Evolutionary conservation across 257 asterid species (phyloP).

Genomic region (Fraxinus cuspidata): DNA sequence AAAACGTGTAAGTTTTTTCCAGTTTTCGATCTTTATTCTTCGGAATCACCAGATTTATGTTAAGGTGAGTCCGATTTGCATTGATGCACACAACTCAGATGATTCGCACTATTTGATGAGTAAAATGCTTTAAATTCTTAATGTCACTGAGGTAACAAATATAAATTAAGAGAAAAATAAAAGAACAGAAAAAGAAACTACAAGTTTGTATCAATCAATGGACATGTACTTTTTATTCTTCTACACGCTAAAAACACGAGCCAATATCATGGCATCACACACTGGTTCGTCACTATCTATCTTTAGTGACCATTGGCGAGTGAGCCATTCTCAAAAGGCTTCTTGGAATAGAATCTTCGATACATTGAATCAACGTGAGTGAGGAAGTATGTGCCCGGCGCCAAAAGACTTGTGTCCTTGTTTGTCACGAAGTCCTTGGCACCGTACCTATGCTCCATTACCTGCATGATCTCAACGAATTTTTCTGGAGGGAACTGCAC

Average conservation of each 20-base stretch:
- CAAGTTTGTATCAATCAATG: background rate
- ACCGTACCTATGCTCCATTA: slow-evolving; percentile 98
- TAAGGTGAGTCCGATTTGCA: too few relatives aligned
- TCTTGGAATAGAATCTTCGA: slow-evolving; percentile 81
- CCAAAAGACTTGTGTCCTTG: slow-evolving; percentile 82
- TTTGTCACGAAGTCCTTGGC: slow-evolving; percentile 76
- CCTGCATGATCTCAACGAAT: slow-evolving; percentile 75
- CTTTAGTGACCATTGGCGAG: slow-evolving; percentile 75
- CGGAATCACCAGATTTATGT: too few relatives aligned
- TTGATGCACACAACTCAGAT: background rate
- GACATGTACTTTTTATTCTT: slow-evolving; percentile 28
- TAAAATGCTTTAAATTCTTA: background rate
- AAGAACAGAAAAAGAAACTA: background rate
- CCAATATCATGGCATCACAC: slow-evolving; percentile 27
- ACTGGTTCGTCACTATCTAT: slow-evolving; percentile 13
- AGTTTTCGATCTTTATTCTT: too few relatives aligned
- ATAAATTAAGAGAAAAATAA: background rate
- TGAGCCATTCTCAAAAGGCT: slow-evolving; percentile 56
- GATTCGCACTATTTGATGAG: background rate
- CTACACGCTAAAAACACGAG: slow-evolving; percentile 32
- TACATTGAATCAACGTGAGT: slow-evolving; percentile 91
- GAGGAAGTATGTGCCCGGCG: slow-evolving; percentile 84
- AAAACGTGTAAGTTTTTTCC: too few relatives aligned
- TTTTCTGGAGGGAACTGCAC: slow-evolving; percentile 81
- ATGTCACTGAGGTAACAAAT: background rate